Conservation (phyloP, 164 flowering plant genomes). For the Warburgia ugandensis region DNA sequence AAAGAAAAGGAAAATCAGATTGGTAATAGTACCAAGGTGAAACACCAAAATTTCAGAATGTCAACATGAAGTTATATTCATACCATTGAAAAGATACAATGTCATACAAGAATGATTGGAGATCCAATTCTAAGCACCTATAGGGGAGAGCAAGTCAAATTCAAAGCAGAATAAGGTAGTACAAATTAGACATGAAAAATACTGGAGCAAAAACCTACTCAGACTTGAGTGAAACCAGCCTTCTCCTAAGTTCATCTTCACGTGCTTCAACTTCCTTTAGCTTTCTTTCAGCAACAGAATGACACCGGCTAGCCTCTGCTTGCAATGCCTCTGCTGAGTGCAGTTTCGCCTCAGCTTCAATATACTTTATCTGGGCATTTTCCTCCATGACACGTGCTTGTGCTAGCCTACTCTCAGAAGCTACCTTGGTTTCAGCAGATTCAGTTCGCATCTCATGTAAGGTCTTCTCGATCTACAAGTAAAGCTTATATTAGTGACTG, state of each 20-base stretch:
- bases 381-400: constrained; percentile 67
- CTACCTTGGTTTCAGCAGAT: constrained; percentile 74
- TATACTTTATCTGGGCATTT: constrained; percentile 51
- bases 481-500: not conserved
- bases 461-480: constrained; percentile 76
- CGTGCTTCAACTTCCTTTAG: constrained; percentile 83
- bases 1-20: no score
- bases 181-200: not conserved
- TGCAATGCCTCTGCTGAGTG: constrained; percentile 70
- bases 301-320: constrained; percentile 60
- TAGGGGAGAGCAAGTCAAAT: not conserved
- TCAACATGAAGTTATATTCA: no score
- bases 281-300: constrained; percentile 71
- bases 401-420: constrained; percentile 60
- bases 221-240: constrained; percentile 45
- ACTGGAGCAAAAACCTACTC: constrained; percentile 50
- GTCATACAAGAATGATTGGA: no score
- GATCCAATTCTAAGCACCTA: not conserved
- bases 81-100: no score
- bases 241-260: constrained; percentile 79
- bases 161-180: not conserved
- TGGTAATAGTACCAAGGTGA: no score
- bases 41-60: no score
- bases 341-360: constrained; percentile 61
- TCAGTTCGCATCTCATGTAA: constrained; percentile 93